Conservation (phyloP, 176 grass and related monocot species). For the Cocos nucifera region DNA sequence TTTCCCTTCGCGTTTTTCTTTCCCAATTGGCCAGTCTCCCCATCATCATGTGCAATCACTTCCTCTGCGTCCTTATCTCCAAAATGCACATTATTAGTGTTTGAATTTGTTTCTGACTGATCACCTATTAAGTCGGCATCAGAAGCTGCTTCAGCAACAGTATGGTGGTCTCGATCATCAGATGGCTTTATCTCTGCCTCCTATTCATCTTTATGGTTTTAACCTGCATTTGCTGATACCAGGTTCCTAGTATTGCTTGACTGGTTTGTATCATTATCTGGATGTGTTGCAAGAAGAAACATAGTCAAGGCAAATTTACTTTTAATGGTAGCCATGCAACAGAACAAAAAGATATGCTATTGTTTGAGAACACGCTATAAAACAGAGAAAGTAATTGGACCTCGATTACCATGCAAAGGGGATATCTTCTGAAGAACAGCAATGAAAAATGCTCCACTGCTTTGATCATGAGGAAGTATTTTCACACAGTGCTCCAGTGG, state of each 20-base stretch:
- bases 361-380: no score
- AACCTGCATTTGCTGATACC: conserved; percentile 11
- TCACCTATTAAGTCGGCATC: conserved; percentile 19
- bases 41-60: conserved; percentile 21
- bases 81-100: conserved; percentile 15
- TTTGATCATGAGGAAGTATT: conserved; percentile 95
- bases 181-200: conserved; percentile 19
- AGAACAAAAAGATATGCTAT: background rate
- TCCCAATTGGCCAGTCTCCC: background rate
- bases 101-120: conserved; percentile 24
- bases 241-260: conserved; percentile 24
- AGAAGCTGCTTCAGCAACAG: conserved; percentile 27
- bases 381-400: conserved; percentile 3
- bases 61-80: conserved; percentile 27
- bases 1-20: conserved; percentile 30
- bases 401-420: conserved; percentile 44
- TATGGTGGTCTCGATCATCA: conserved; percentile 30
- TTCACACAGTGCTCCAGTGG: conserved; percentile 73
- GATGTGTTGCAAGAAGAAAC: conserved; percentile 9
- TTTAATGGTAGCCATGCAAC: background rate
- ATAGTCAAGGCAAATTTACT: background rate
- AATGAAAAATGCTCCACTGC: conserved; percentile 91
- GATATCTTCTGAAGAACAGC: conserved; percentile 79
- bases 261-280: conserved; percentile 40
- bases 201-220: conserved; percentile 20